Conservation (phyloP, 176 grass and related monocot genomes). For the Guadua angustifolia region DNA sequence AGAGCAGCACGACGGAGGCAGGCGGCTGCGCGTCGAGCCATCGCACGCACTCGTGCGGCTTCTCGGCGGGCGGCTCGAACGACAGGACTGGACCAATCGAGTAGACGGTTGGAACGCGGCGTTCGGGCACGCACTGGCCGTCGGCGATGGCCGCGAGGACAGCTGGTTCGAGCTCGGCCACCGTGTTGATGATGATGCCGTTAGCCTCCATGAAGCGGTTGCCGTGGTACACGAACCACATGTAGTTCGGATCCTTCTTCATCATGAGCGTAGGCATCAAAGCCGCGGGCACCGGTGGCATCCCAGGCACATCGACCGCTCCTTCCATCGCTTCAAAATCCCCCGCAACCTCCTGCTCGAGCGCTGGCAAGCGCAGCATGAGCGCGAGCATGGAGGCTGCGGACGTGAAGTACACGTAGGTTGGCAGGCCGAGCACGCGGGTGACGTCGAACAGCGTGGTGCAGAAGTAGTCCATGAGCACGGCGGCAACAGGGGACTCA, state of each 20-base stretch:
- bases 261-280: constrained; percentile 18
- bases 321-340: constrained; percentile 4
- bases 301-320: constrained; percentile 21
- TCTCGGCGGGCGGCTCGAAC: background rate
- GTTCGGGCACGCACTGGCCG: constrained; percentile 34
- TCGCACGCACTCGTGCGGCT: constrained; percentile 47
- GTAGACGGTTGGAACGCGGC: background rate
- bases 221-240: constrained; percentile 42
- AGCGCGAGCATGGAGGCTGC: constrained; percentile 33
- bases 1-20: constrained; percentile 56
- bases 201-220: constrained; percentile 31
- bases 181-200: constrained; percentile 53
- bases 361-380: constrained; percentile 34
- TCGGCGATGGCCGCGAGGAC: constrained; percentile 28
- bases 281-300: constrained; percentile 39
- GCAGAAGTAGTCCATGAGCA: constrained; percentile 51
- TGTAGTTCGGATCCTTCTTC: constrained; percentile 22
- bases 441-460: constrained; percentile 48
- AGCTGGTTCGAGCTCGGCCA: constrained; percentile 34
- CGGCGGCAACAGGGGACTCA: background rate
- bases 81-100: constrained; percentile 48
- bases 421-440: constrained; percentile 39
- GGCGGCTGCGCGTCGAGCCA: constrained; percentile 57
- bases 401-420: constrained; percentile 55
- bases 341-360: constrained; percentile 7